These are phyloP conservation scores for Pontederia crassipes DNA, from an alignment of 176 grass and related monocot genomes.

Conservation along the genomic window DNA sequence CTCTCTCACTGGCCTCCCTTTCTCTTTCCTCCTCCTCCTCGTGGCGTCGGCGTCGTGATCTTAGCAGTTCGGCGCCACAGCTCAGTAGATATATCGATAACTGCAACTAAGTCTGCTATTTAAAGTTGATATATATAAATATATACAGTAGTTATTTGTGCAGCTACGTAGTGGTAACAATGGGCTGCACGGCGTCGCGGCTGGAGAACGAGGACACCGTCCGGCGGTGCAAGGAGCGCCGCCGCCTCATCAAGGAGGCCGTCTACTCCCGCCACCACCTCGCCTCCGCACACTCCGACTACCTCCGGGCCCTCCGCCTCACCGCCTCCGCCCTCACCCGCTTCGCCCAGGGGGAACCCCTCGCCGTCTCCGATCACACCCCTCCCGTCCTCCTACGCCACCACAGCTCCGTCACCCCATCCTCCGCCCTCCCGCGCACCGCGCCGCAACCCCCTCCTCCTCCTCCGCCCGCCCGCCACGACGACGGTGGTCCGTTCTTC, in stretches of 20 bases:
- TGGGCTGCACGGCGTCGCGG: conserved; percentile 88
- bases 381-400: conserved; percentile 66
- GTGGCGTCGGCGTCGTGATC: too few relatives aligned
- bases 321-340: conserved; percentile 57
- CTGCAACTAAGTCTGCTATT: too few relatives aligned
- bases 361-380: conserved; percentile 76
- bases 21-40: too few relatives aligned
- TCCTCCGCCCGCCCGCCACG: conserved; percentile 10
- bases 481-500: background rate
- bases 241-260: conserved; percentile 74
- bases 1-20: too few relatives aligned
- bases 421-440: conserved; percentile 12
- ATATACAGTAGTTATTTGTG: too few relatives aligned
- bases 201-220: conserved; percentile 96
- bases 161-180: background rate
- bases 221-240: conserved; percentile 97
- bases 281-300: conserved; percentile 89
- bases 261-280: conserved; percentile 79
- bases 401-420: conserved; percentile 26
- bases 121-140: too few relatives aligned
- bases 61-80: too few relatives aligned
- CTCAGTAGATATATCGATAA: too few relatives aligned
- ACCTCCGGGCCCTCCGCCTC: conserved; percentile 86
- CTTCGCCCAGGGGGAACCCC: conserved; percentile 75
- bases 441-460: conserved; percentile 25